A percentile compares a stretch with the other conserved stretches of the same genome.
These are phyloP conservation scores for Peniophora sp. DNA, from an alignment of 1,284 basidiomycete genomes.

Conservation along the genomic window DNA sequence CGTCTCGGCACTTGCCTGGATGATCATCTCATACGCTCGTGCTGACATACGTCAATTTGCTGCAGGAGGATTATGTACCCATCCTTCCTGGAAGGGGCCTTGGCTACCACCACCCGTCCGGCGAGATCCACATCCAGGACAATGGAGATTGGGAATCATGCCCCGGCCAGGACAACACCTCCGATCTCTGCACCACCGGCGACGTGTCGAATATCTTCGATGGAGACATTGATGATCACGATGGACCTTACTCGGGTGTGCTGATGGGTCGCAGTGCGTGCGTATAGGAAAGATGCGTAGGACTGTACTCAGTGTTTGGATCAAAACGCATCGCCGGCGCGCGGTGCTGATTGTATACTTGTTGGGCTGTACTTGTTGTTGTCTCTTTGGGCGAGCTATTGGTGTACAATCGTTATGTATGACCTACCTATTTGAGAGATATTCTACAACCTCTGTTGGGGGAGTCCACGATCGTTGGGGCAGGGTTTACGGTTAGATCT, in stretches of 20 bases:
- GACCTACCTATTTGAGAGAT: no score
- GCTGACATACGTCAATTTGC: background rate
- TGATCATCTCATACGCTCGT: slow-evolving; percentile 9
- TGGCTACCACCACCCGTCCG: slow-evolving; percentile 47
- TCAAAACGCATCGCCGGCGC: no score
- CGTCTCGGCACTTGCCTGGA: slow-evolving; percentile 11
- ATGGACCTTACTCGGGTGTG: slow-evolving; percentile 52
- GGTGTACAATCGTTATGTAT: no score
- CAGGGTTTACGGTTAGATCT: no score
- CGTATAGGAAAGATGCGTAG: background rate
- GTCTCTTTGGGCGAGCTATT: no score
- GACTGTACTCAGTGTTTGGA: no score
- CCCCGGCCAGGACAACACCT: slow-evolving; percentile 13
- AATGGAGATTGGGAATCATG: slow-evolving; percentile 33
- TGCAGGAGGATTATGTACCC: slow-evolving; percentile 33
- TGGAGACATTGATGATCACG: slow-evolving; percentile 31
- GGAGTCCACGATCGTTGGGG: no score
- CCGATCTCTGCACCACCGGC: slow-evolving; percentile 1
- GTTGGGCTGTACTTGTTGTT: no score
- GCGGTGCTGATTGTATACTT: no score
- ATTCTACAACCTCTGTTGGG: no score
- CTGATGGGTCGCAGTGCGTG: slow-evolving; percentile 32
- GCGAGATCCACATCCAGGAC: slow-evolving; percentile 51
- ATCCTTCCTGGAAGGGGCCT: slow-evolving; percentile 39
- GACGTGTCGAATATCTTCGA: slow-evolving; percentile 1